phyloP scores from a whole-genome alignment of 805 yeast genomes.

The Cyberlindnera amylophila region DNA sequence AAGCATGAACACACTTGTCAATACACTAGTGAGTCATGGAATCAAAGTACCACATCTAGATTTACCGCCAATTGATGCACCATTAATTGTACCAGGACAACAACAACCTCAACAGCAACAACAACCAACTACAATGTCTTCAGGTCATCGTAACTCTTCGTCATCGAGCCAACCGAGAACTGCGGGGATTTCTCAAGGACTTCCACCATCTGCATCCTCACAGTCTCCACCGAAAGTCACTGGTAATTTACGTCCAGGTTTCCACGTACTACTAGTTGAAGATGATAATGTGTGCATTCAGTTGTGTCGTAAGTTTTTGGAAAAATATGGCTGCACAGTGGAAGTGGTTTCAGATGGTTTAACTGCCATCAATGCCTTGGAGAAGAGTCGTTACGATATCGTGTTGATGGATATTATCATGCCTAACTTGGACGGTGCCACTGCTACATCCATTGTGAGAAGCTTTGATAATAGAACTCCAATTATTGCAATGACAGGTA shows the following conservation, averaged over 20 bases:
- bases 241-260: slow-evolving; percentile 36
- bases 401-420: slow-evolving; percentile 85
- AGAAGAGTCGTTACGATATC: slow-evolving; percentile 66
- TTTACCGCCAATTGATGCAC: slow-evolving; percentile 35
- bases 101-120: background rate
- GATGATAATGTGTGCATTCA: slow-evolving; percentile 82
- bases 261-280: slow-evolving; percentile 73
- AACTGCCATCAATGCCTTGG: slow-evolving; percentile 76
- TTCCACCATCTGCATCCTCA: slow-evolving; percentile 3
- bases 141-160: background rate
- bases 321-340: slow-evolving; percentile 87
- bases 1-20: slow-evolving; percentile 47
- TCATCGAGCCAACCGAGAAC: background rate
- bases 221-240: slow-evolving; percentile 16
- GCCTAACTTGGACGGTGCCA: slow-evolving; percentile 86
- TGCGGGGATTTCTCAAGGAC: slow-evolving; percentile 1
- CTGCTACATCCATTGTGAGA: slow-evolving; percentile 86
- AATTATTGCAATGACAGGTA: slow-evolving; percentile 92
- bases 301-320: slow-evolving; percentile 74
- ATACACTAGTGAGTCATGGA: slow-evolving; percentile 53
- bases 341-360: slow-evolving; percentile 92
- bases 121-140: background rate
- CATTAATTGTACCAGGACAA: slow-evolving; percentile 15
- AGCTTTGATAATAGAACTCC: slow-evolving; percentile 83
- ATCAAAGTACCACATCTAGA: slow-evolving; percentile 64